phyloP scores from a whole-genome alignment of 306 rosid genomes.

The Alnus rubra region DNA sequence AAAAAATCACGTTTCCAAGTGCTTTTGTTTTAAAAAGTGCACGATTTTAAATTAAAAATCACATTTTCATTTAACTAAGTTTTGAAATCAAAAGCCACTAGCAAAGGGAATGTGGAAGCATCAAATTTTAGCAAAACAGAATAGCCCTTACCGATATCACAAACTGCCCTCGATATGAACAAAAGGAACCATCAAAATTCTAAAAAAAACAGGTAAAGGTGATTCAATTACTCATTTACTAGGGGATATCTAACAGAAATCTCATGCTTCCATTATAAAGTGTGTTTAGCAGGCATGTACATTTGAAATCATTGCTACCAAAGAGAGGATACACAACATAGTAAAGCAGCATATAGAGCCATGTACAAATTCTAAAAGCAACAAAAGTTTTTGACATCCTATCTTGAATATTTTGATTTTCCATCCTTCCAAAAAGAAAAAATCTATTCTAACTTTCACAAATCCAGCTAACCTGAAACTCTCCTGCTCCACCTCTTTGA shows the following conservation, averaged over 20 bases:
- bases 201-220: neutral
- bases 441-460: neutral
- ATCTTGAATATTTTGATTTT: conserved; percentile 10
- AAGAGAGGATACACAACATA: conserved; percentile 31
- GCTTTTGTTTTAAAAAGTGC: too few relatives aligned
- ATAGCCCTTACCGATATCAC: neutral
- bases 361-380: conserved; percentile 23
- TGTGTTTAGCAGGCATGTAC: conserved; percentile 31
- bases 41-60: too few relatives aligned
- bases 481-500: conserved; percentile 28
- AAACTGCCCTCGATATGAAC: neutral
- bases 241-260: conserved; percentile 2
- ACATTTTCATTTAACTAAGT: too few relatives aligned
- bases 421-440: neutral
- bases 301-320: conserved; percentile 31
- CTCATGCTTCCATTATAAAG: conserved; percentile 13
- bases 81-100: too few relatives aligned
- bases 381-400: conserved; percentile 15
- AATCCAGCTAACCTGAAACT: conserved; percentile 19
- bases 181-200: neutral
- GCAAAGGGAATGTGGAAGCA: neutral
- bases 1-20: too few relatives aligned
- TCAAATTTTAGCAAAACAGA: neutral
- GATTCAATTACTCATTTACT: neutral
- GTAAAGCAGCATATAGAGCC: conserved; percentile 31